Base-by-base conservation (phyloP, 352 stramenopile species). In the Nothophytophthora sp. region DNA sequence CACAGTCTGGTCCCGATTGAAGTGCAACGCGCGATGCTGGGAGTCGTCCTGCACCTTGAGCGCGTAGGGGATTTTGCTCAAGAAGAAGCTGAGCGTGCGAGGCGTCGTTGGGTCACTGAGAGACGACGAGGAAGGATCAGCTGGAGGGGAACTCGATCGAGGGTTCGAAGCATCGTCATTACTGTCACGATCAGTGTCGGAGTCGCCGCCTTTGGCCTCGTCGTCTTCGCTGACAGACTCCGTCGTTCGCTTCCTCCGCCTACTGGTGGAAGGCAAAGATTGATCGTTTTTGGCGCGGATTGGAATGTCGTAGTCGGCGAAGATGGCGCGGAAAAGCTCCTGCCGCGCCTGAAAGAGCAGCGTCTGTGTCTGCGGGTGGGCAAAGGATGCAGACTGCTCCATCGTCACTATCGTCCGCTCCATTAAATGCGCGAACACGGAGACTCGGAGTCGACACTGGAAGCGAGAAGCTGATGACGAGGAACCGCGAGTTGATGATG, bases 251-350 rank as follows among this genome's bases (percentile, higher is more conserved):
- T 11, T 30, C 27, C 27, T 11, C 6, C 27, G 27, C 11, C 27
- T 30, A 11, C 6, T 30, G 5, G 27, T 6, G 27, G 6, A 11
- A 30, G 27, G 44, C 5, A 6, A 7, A 30, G 13, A 6, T 46
- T 46, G 39, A 29, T 42, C 13, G 6, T 42, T 27, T 6, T 39
- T 2, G 38, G 23, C 2, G 44, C 13, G 5, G 20, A 7, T 30
- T 28, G 36, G 35, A 38, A n/a, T n/a, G 20, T 82, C 71, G 25
- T 75, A 74, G 40, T 83, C 71, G 9, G 62, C 52, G 44, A 77
- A 81, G 32, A 86, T 68, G 6, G 73, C 60, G 16, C 66, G 45
- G 30, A 79, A 67, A 3, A 86, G 63, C 34, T 83, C 71, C 29
- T 79, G 50, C 13, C 71, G 50, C 22, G 65, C 60, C 27, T 30